These are phyloP conservation scores for Nicotiana benthamiana DNA, from an alignment of 257 asterid species.

Conservation along the genomic window DNA sequence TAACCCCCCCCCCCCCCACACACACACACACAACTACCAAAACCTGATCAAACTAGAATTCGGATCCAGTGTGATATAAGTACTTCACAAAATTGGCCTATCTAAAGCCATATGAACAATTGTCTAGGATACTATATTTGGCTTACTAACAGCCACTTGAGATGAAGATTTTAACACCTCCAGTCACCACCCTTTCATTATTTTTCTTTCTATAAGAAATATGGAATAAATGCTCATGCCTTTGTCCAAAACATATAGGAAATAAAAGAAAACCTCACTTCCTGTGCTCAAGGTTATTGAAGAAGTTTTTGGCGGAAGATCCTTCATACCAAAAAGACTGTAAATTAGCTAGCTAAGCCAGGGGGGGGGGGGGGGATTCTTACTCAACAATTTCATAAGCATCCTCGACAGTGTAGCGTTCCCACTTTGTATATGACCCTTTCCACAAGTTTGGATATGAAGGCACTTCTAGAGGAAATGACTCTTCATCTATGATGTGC, in stretches of 20 bases:
- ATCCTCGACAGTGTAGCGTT: slow-evolving; percentile 78
- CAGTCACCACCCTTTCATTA: not conserved
- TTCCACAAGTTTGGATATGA: slow-evolving; percentile 82
- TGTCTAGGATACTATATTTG: not conserved
- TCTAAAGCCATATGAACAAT: not conserved
- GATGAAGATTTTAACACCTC: not conserved
- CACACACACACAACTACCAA: not conserved
- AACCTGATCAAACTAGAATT: not conserved
- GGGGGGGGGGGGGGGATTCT: slow-evolving; percentile 1
- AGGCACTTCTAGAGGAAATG: slow-evolving; percentile 95
- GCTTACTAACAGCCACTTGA: not conserved
- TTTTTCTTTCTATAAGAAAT: not conserved
- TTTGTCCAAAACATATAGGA: not conserved
- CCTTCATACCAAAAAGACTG: not conserved
- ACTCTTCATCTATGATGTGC: slow-evolving; percentile 96
- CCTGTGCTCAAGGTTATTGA: not conserved
- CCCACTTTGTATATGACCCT: slow-evolving; percentile 87
- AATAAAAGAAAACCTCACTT: not conserved
- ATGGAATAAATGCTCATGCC: not conserved
- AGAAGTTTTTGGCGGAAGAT: not conserved
- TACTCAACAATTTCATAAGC: slow-evolving; percentile 80
- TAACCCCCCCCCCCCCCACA: not conserved
- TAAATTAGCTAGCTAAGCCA: slow-evolving; percentile 1
- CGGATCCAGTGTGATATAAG: not conserved
- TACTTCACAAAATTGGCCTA: not conserved